A percentile compares a stretch with the other conserved stretches of the same genome.
Evolutionary conservation across 2,329 filamentous ascomycete species (phyloP).

Genomic region (Venturia carpophila): DNA sequence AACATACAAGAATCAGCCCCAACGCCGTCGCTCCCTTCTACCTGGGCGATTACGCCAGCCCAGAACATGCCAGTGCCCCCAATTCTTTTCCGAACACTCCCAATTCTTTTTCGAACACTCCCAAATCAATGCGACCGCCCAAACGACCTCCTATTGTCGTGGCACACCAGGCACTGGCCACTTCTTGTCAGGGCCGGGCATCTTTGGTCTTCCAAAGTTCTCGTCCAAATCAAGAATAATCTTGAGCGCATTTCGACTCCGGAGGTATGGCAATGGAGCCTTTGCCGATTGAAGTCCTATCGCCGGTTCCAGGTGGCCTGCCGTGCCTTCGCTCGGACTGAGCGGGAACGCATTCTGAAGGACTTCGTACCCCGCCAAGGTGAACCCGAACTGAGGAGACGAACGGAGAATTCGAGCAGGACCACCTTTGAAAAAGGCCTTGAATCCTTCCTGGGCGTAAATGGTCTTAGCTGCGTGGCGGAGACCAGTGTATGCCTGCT

Average conservation of each 20-base stretch:
- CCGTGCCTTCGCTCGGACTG: constrained; percentile 33
- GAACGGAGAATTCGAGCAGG: constrained; percentile 91
- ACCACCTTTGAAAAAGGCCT: constrained; percentile 97
- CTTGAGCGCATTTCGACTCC: constrained; percentile 86
- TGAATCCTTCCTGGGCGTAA: constrained; percentile 84
- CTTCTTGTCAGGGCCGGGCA: constrained; percentile 33
- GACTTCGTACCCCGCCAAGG: constrained; percentile 88
- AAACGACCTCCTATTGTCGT: neutral
- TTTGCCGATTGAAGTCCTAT: constrained; percentile 57
- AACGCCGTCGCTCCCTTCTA: constrained; percentile 6
- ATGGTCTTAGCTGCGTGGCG: constrained; percentile 80
- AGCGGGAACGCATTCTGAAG: constrained; percentile 69
- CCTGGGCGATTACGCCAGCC: neutral
- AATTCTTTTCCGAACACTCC: neutral
- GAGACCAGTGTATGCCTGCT: constrained; percentile 77
- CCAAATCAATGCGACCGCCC: neutral
- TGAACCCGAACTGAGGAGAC: constrained; percentile 96
- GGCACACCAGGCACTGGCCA: neutral
- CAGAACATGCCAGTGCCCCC: neutral
- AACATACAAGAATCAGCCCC: neutral
- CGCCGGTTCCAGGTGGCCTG: constrained; percentile 55
- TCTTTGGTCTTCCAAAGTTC: constrained; percentile 72
- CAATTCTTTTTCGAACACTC: neutral
- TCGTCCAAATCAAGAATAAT: constrained; percentile 91
- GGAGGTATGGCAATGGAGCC: constrained; percentile 56